Evolutionary conservation across 306 rosid species (phyloP).

Genomic region (Cucurbita maxima): DNA sequence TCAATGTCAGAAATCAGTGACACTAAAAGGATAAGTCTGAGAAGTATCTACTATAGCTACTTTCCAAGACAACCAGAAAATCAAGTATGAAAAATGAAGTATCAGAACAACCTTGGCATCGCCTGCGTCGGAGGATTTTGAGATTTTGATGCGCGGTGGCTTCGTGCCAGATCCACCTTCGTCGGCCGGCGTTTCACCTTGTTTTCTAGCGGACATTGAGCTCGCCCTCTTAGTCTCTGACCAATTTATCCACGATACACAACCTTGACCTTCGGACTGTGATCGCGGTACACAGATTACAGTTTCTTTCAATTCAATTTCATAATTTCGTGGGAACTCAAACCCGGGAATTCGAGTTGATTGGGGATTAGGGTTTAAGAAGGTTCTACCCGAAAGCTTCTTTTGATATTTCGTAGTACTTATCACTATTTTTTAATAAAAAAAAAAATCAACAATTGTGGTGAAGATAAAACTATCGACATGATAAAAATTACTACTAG

Average conservation of each 20-base stretch:
- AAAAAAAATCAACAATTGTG: too few relatives aligned
- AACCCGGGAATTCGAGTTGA: neutral
- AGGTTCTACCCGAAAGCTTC: neutral
- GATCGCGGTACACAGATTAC: neutral
- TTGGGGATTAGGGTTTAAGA: neutral
- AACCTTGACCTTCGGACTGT: too few relatives aligned
- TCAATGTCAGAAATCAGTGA: neutral
- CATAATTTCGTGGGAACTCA: constrained; percentile 1
- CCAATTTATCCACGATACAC: neutral
- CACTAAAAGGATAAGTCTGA: neutral
- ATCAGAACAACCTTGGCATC: constrained; percentile 52
- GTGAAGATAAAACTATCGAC: too few relatives aligned
- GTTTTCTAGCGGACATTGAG: constrained; percentile 33
- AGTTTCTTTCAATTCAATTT: neutral
- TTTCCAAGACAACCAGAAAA: neutral
- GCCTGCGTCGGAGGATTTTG: constrained; percentile 46
- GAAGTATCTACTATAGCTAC: neutral
- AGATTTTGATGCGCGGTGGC: constrained; percentile 45
- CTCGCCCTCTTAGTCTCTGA: neutral
- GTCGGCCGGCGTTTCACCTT: constrained; percentile 40
- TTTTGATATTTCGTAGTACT: neutral
- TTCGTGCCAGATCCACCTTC: constrained; percentile 49
- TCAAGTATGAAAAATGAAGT: neutral
- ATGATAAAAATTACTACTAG: too few relatives aligned
- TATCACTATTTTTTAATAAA: too few relatives aligned